Conservation (phyloP, 305 asterid genomes). For the Rubia peregrina region DNA sequence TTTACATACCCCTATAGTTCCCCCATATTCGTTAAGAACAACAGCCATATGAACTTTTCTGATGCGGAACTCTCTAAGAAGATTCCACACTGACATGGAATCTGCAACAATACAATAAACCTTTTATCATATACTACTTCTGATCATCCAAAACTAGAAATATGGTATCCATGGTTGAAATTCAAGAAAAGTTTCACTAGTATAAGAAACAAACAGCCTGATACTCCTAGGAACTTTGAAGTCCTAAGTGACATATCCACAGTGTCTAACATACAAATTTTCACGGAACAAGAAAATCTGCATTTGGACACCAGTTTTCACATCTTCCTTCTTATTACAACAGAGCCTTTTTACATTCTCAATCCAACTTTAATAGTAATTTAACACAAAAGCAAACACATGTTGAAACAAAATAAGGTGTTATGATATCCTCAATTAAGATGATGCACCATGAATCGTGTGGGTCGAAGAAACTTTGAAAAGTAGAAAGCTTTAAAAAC, state of each 20-base stretch:
- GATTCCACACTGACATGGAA: slow-evolving; percentile 99
- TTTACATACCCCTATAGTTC: slow-evolving; percentile 81
- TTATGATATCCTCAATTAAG: neutral
- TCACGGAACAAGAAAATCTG: neutral
- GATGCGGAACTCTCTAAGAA: slow-evolving; percentile 98
- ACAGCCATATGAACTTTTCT: slow-evolving; percentile 99
- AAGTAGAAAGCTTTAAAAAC: neutral
- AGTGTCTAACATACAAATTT: neutral
- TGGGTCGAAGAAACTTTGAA: neutral
- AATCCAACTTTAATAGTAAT: no score
- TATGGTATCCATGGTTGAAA: neutral
- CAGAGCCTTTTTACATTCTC: no score
- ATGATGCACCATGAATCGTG: neutral
- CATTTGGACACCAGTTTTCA: neutral
- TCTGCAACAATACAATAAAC: slow-evolving; percentile 39
- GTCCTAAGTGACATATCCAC: neutral
- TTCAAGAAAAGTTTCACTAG: neutral
- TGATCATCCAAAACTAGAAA: neutral
- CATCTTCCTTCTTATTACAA: neutral
- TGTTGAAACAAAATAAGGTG: neutral
- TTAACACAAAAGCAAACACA: neutral
- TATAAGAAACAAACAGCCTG: neutral
- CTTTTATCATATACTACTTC: neutral
- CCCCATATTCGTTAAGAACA: slow-evolving; percentile 97
- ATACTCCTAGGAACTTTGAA: neutral